phyloP scores from a whole-genome alignment of 768 basidiomycete species.

The Pholiota molesta region DNA sequence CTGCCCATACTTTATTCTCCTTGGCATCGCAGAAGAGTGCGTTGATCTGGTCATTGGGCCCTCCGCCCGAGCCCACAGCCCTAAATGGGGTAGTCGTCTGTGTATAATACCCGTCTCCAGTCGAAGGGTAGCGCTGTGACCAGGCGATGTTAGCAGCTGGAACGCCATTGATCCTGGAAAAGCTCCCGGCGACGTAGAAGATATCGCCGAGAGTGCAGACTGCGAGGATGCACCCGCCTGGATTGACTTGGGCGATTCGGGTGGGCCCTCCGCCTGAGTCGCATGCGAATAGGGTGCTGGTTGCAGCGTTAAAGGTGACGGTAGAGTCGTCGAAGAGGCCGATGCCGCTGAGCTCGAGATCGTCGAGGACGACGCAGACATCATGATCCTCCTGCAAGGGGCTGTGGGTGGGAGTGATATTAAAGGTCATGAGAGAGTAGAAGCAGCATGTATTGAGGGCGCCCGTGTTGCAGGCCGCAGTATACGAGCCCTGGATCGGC shows the following conservation, averaged over 20 bases:
- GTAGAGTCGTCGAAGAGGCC: conserved; percentile 67
- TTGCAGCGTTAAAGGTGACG: conserved; percentile 66
- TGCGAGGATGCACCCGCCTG: conserved; percentile 64
- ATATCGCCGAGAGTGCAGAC: conserved; percentile 70
- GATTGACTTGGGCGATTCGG: conserved; percentile 80
- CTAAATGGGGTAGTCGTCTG: conserved; percentile 42
- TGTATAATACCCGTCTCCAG: background rate
- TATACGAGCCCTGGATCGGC: too few species aligned
- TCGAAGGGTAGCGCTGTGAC: conserved; percentile 40
- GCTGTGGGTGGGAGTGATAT: background rate
- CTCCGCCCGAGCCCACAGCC: conserved; percentile 62
- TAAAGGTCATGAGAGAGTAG: too few species aligned
- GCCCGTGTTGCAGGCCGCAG: too few species aligned
- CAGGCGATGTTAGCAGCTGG: conserved; percentile 74
- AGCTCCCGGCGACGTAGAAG: conserved; percentile 84
- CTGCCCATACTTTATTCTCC: too few species aligned
- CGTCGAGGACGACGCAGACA: background rate
- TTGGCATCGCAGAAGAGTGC: too few species aligned
- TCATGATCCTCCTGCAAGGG: background rate
- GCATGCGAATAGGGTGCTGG: conserved; percentile 72
- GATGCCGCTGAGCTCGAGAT: conserved; percentile 64
- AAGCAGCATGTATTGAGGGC: too few species aligned
- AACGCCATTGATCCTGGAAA: conserved; percentile 67
- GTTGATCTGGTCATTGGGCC: too few species aligned
- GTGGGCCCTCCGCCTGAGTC: conserved; percentile 65